Base-by-base conservation (phyloP, 805 yeast species). In the Sugiyamaella marilandica region DNA sequence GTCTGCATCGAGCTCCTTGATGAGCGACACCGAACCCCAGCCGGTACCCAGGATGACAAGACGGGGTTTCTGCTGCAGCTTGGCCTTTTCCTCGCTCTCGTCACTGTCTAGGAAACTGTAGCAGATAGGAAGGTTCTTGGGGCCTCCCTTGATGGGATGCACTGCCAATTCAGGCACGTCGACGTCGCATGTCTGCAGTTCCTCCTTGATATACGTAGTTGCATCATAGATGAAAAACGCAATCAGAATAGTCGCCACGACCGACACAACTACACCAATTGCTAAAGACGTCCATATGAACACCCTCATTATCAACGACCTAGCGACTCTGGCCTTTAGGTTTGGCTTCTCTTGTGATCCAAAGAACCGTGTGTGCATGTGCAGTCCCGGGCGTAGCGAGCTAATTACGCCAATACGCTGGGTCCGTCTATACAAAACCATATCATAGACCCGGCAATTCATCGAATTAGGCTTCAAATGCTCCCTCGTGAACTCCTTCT, bases 31-130 rank as follows among this genome's bases (percentile, higher is more conserved):
- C 8, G 85, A 76, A 1, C 85, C 88, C 88, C 88, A 83, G 45
- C 88, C 88, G 36, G 83, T 76, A 14, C 88, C 88, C 34, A 83
- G 70, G 33, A 83, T 72, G 2, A 83, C 86, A 49, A 83, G 68
- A 55, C 76, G 75, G 34, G 84, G 85, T 63, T 75, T 80, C 55
- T 70, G 10, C n/a, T 52, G 31, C 16, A 41, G 14, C 13, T 19
- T 53, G 5, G 37, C 24, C 39, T 54, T 56, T 2, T 67, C 74
- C 18, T 70, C 74, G 26, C 70, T 66, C 62, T 84, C 88, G 55
- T 73, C 76, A 37, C 80, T 78, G 60, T 83, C 89, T 51, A 84
- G 67, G 54, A 76, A 78, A 34, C 77, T 73, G 36, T 74, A 74
- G 56, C 82, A 70, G 29, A 84, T 78, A 1, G 87, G 88, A 54